Conservation (phyloP, 2,329 filamentous ascomycete species). For the Calcarisporium arbuscula region DNA sequence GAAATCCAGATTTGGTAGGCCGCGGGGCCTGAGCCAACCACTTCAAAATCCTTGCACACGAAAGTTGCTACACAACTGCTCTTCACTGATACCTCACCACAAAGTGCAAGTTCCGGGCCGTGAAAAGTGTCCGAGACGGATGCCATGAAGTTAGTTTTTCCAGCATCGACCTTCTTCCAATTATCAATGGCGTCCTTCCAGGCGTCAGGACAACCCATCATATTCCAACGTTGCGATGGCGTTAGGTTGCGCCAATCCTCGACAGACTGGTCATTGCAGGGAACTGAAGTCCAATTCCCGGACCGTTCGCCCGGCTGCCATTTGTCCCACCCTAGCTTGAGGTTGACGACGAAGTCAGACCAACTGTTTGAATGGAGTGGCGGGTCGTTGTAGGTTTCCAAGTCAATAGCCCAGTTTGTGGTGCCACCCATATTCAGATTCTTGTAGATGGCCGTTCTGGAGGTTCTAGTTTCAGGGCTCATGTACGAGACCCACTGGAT, state of each 20-base stretch:
- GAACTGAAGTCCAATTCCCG: slow-evolving; percentile 17
- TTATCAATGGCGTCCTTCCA: slow-evolving; percentile 19
- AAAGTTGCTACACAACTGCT: not conserved
- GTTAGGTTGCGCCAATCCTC: slow-evolving; percentile 2
- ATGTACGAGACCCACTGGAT: slow-evolving; percentile 15
- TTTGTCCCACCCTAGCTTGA: slow-evolving; percentile 12
- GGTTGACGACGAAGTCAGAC: slow-evolving; percentile 10
- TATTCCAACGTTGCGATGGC: slow-evolving; percentile 17
- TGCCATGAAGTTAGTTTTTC: not conserved
- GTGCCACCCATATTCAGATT: slow-evolving; percentile 14
- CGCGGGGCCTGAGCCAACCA: slow-evolving; percentile 12
- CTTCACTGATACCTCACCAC: not conserved
- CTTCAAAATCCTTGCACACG: slow-evolving; percentile 6
- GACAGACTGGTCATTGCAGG: slow-evolving; percentile 12
- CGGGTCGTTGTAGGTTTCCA: slow-evolving; percentile 13
- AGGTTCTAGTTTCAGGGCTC: slow-evolving; percentile 9
- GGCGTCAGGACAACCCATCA: slow-evolving; percentile 15
- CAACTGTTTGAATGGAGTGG: slow-evolving; percentile 11
- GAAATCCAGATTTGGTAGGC: slow-evolving; percentile 19
- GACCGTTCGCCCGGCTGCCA: slow-evolving; percentile 9
- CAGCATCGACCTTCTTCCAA: slow-evolving; percentile 13
- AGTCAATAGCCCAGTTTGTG: slow-evolving; percentile 17
- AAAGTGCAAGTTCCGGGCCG: not conserved
- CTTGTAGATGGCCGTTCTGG: slow-evolving; percentile 7
- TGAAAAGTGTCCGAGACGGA: slow-evolving; percentile 2